phyloP scores from a whole-genome alignment of 2,329 filamentous ascomycete genomes.

The Thielaviopsis ethacetica region DNA sequence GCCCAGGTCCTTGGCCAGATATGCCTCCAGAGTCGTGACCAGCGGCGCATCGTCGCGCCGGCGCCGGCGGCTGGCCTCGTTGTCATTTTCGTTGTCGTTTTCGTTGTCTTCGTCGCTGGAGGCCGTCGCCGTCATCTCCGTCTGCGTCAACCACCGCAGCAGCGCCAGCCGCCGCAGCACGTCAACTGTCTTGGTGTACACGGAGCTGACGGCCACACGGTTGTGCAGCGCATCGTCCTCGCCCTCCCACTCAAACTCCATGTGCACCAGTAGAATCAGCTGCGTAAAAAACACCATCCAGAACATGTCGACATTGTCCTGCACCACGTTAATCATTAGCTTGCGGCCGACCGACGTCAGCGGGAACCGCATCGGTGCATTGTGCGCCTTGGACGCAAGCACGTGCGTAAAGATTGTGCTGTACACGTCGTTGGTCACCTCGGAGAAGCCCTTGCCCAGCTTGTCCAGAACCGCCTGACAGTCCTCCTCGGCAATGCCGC shows the following conservation, averaged over 20 bases:
- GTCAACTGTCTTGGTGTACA: slow-evolving; percentile 54
- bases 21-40: slow-evolving; percentile 30
- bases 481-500: slow-evolving; percentile 69
- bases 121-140: slow-evolving; percentile 35
- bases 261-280: slow-evolving; percentile 66
- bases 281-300: slow-evolving; percentile 67
- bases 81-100: slow-evolving; percentile 20
- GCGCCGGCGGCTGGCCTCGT: slow-evolving; percentile 23
- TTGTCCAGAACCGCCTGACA: slow-evolving; percentile 51
- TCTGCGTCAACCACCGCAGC: slow-evolving; percentile 50
- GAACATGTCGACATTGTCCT: slow-evolving; percentile 60
- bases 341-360: slow-evolving; percentile 64
- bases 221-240: slow-evolving; percentile 48
- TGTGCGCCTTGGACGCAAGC: slow-evolving; percentile 19
- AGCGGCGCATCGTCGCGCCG: slow-evolving; percentile 29
- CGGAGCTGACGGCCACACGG: slow-evolving; percentile 46
- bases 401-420: slow-evolving; percentile 26
- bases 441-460: slow-evolving; percentile 49
- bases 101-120: slow-evolving; percentile 24
- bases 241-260: slow-evolving; percentile 67
- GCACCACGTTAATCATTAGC: slow-evolving; percentile 56
- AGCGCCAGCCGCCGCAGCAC: slow-evolving; percentile 59
- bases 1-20: slow-evolving; percentile 46
- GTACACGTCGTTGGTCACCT: slow-evolving; percentile 39
- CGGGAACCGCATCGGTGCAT: slow-evolving; percentile 29